Base-by-base conservation (phyloP, 148 eudicot genomes). In the Rhododendron simsii region DNA sequence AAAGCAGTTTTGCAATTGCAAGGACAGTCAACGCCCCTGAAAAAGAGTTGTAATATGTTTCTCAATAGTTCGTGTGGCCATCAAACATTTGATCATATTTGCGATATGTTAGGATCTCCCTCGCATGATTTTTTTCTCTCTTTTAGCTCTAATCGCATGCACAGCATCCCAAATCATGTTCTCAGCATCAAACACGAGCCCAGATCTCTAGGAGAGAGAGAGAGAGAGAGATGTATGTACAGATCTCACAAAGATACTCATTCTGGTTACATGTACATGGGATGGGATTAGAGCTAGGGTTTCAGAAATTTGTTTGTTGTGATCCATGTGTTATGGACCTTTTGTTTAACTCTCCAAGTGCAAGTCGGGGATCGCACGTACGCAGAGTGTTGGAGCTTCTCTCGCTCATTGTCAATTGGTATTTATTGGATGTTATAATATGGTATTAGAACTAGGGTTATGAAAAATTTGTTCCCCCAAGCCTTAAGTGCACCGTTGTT, bases 1-100 rank as follows among this genome's bases (percentile, higher is more conserved):
- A 14, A 3, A 83, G 79, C 75, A 74, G 55, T 45, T 83, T 83
- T 83, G 74, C 77, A 44, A 41, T 65, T 83, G 85, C 50, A 71
- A 47, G 30, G 50, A 28, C 63, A 69, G 8, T 41, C 51, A 78
- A 10, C 39, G 45, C 47, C n/a, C 79, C 79, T 16, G 10, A 13
- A 71, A 71, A 71, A 71, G 8, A 71, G 20, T 71, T 30, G 4
- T 12, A 11, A 3, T 69, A 67, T 10, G 76, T 30, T 71, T 4
- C 37, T 30, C 41, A 5, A 3, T 4, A 3, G 33, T 65, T 65
- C 33, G 5, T 26, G n/a, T 26, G 30, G 33, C 73, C 33, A n/a
- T 9, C 30, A 7, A 61, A 55, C 26, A 10, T 11, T n/a, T 71
- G 18, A 74, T 35, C n/a, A 20, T 4, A 35, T 75, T 73, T 75